Evolutionary conservation across 768 basidiomycete species (phyloP), one percentile per base, ranked within the genome.

Genomic region (Lactifluus rugatus): DNA sequence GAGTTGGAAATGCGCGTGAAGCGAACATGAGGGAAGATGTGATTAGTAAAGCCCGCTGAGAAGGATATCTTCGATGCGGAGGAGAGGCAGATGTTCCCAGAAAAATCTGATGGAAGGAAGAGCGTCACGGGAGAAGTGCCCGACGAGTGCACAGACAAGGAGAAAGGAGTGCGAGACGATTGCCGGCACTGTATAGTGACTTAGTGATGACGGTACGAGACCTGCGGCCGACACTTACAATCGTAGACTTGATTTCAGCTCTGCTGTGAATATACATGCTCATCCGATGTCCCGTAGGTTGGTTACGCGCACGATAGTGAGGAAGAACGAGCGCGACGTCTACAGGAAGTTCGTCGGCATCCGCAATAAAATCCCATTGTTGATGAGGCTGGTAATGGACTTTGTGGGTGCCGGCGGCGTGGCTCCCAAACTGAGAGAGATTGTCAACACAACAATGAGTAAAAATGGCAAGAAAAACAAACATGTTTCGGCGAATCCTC

Each of bases 61-160:
- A 82, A 84, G 28, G 64, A 55, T 47, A 70, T 51, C 44, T 67
- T 67, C 8, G 74, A 68, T 5, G 77, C 73, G 60, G 79, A 78
- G 14, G 76, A 70, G 64, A 79, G 71, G 64, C 76, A 78, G 39
- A 90, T 85, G 37, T 73, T 78, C 23, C 88, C 88, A 55, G 74
- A 79, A 71, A 89, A 89, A 66, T 90, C 87, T 36, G 86, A 88
- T 14, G 88, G 88, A 19, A 90, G 74, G 81, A 83, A 89, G 58
- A 89, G 70, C 5, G 82, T 87, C 31, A 89, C 78, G 64, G 87
- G 79, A 41, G 88, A 84, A 48, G 56, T 54, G 23, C 74, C 70
- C n/a, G 76, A 72, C 17, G 80, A 83, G 62, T 77, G 77, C 36
- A 90, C 73, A 68, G 86, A 81, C 49, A 89, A 76, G 34, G 62